These are phyloP conservation scores for Trichoderma virens DNA, from an alignment of 495 filamentous ascomycete species.

Conservation along the genomic window DNA sequence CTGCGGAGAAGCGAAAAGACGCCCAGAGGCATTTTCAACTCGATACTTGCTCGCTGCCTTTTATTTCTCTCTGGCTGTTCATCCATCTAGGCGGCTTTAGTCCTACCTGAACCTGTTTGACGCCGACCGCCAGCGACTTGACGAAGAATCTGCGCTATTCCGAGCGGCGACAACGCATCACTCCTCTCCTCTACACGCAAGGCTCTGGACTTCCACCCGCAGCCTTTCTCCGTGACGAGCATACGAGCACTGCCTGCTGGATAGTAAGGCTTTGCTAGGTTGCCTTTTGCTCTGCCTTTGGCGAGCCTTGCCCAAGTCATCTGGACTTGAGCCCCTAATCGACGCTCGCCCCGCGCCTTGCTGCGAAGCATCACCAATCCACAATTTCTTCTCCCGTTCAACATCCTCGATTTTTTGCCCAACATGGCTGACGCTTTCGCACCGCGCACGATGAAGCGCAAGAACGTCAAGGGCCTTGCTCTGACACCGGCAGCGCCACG, in stretches of 20 bases:
- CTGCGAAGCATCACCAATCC: neutral
- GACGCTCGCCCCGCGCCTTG: neutral
- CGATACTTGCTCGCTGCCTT: neutral
- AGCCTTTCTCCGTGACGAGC: too few relatives aligned
- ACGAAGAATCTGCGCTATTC: neutral
- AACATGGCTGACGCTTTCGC: conserved; percentile 80
- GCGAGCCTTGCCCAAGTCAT: neutral
- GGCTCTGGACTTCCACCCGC: neutral
- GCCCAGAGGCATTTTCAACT: neutral
- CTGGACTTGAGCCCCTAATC: neutral
- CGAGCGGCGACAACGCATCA: neutral
- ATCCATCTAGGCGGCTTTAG: neutral
- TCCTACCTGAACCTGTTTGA: neutral
- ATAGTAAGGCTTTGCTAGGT: neutral
- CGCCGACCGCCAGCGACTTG: neutral
- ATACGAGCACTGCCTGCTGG: neutral
- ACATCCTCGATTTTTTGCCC: neutral
- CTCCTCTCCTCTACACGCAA: neutral
- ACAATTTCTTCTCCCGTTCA: neutral
- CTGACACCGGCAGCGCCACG: conserved; percentile 60
- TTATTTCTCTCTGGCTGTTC: neutral
- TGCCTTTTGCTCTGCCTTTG: neutral
- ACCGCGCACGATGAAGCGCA: conserved; percentile 88
- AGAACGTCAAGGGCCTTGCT: conserved; percentile 94
- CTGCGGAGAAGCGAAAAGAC: neutral